Evolutionary conservation across 2,329 filamentous ascomycete genomes (phyloP), one percentile per base, ranked within the genome.

Genomic region (Gnomoniopsis smithogilvyi): DNA sequence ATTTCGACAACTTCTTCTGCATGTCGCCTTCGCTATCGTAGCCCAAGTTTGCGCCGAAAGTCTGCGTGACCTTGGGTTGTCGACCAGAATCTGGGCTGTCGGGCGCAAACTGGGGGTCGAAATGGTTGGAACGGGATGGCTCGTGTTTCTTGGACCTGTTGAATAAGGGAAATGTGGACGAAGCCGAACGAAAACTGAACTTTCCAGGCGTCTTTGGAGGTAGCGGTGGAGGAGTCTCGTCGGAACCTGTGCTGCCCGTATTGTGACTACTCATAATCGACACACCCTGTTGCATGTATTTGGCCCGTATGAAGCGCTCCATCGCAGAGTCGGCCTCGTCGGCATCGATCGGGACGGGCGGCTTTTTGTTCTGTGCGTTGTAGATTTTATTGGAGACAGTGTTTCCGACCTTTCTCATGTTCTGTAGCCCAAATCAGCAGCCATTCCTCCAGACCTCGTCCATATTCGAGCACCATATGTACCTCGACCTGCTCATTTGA

Each of bases 401-500:
- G 71, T 99, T 99, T 68, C 95, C 95, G 67, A 92, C 88, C 69
- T 89, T 89, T 77, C 91, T 95, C 95, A 99, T 99, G 69, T 89
- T 94, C 91, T 97, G 67, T 61, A 30, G 21, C n/a, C 33, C 14
- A 24, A 17, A 38, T 59, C 47, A 61, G 54, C 36, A 38, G 33
- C 53, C 46, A 45, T 11, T 6, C 14, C 26, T 8, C 26, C 2
- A 22, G 24, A 8, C n/a, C n/a, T 1, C 12, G 33, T n/a, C 34
- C 21, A 36, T 24, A 30, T 19, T 19, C 33, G 49, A 21, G 14
- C 7, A 26, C 17, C 38, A 60, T 54, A 75, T 84, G 76, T 79
- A 96, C 93, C 76, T 99, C 95, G 64, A 99, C 93, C 77, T 99
- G 95, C 62, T 98, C 95, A 69, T 89, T 88, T 51, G 90, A 87